Conservation (phyloP, 495 filamentous ascomycete genomes). For the Penicillium desertorum region DNA sequence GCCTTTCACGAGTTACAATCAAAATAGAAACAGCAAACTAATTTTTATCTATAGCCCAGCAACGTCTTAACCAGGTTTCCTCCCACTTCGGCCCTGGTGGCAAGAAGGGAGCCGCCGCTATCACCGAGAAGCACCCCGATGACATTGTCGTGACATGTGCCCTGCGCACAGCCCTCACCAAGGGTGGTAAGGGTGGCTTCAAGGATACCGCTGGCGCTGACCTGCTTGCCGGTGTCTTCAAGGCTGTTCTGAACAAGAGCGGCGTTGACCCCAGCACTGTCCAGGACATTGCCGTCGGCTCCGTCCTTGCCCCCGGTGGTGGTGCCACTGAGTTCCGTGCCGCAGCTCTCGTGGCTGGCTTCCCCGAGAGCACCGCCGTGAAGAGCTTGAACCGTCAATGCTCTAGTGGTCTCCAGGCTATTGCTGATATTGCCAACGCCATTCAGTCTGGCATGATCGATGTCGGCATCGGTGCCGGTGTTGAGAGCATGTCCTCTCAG, state of each 20-base stretch:
- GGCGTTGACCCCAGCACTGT: slow-evolving; percentile 80
- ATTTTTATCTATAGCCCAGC: slow-evolving; percentile 45
- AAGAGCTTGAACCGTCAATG: slow-evolving; percentile 91
- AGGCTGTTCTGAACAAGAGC: slow-evolving; percentile 76
- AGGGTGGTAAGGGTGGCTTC: slow-evolving; percentile 88
- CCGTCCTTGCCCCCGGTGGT: slow-evolving; percentile 86
- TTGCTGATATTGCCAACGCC: slow-evolving; percentile 89
- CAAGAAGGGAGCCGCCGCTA: slow-evolving; percentile 49
- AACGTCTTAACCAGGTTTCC: slow-evolving; percentile 63
- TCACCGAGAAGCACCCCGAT: slow-evolving; percentile 65
- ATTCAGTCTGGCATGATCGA: slow-evolving; percentile 91
- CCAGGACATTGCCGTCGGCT: slow-evolving; percentile 90
- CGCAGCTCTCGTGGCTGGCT: slow-evolving; percentile 85
- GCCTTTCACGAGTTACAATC: not conserved
- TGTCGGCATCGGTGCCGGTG: slow-evolving; percentile 88
- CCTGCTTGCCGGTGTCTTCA: slow-evolving; percentile 80
- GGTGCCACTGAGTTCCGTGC: slow-evolving; percentile 97
- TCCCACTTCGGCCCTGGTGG: slow-evolving; percentile 54
- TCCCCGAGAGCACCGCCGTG: slow-evolving; percentile 79
- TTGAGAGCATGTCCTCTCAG: slow-evolving; percentile 95
- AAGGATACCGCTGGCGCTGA: slow-evolving; percentile 90
- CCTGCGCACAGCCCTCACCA: slow-evolving; percentile 87
- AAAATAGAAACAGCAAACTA: slow-evolving; percentile 2
- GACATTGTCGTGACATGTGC: slow-evolving; percentile 90
- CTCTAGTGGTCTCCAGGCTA: slow-evolving; percentile 83